These are phyloP conservation scores for Lagerstroemia speciosa DNA, from an alignment of 345 rosid genomes.

Conservation along the genomic window DNA sequence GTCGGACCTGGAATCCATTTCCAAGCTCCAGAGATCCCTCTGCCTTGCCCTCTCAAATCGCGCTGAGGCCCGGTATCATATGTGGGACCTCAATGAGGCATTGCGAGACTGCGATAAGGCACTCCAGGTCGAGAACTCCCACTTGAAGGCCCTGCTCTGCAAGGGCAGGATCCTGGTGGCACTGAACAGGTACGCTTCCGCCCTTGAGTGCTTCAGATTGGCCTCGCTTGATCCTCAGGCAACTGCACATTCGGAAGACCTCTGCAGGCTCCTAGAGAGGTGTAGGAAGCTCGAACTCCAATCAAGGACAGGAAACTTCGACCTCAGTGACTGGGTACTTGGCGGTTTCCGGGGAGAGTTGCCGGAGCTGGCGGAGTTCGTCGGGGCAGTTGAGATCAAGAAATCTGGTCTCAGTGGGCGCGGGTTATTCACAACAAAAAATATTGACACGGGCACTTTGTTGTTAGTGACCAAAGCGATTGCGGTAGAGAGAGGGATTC, in stretches of 20 bases:
- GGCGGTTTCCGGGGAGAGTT: constrained; percentile 46
- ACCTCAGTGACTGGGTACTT: constrained; percentile 74
- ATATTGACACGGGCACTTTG: constrained; percentile 48
- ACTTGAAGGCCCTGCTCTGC: constrained; percentile 74
- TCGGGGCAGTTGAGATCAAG: constrained; percentile 46
- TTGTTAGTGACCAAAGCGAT: constrained; percentile 61
- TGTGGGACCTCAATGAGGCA: constrained; percentile 41
- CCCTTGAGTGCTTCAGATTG: constrained; percentile 59
- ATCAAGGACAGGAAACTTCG: constrained; percentile 69
- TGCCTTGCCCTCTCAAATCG: constrained; percentile 70
- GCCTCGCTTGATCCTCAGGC: constrained; percentile 48
- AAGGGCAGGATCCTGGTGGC: constrained; percentile 71
- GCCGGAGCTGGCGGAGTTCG: constrained; percentile 70
- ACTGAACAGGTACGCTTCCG: constrained; percentile 47
- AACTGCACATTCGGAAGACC: constrained; percentile 38
- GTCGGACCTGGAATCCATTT: constrained; percentile 18
- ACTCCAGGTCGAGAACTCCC: constrained; percentile 45
- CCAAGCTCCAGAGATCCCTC: constrained; percentile 45
- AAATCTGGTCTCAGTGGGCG: constrained; percentile 69
- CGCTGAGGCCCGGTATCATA: constrained; percentile 50
- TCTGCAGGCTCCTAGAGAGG: constrained; percentile 52
- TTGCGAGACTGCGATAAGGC: constrained; percentile 56
- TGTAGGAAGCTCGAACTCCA: constrained; percentile 66
- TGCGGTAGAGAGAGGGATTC: constrained; percentile 69
- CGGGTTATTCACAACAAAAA: constrained; percentile 68